Evolutionary conservation across 306 rosid genomes (phyloP), one percentile per base, ranked within the genome.

Genomic region (Prosopis cineraria): DNA sequence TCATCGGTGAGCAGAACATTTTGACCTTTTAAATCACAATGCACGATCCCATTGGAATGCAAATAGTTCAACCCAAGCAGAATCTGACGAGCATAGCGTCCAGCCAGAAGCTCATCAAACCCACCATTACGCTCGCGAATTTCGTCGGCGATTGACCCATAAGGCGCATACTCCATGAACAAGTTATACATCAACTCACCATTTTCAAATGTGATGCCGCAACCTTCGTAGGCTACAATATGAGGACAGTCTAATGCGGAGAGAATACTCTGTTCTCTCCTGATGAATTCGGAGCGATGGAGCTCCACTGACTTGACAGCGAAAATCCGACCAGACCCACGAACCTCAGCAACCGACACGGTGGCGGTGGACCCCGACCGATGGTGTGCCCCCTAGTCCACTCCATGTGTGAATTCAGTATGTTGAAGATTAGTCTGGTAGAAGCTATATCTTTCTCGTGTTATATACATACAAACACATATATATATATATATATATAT

Each of bases 291-390:
- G 1, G 96, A 89, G 0, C 63, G 75, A 53, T 86, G 39, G 39
- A 93, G 87, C 83, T 87, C 85, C 1, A 78, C 78, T 0, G 98
- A 86, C 79, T 95, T 95, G 44, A 88, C 97, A 0, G 98, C 99
- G 0, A 91, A 82, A 0, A 79, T 2, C 68, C 84, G 62, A 3
- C 85, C 87, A 2, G 90, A 88, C 3, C 36, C 34, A 4, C 2
- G 29, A 43, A 74, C 68, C 17, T 59, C 74, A 0, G 91, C 98
- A 0, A 78, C 13, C 12, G 86, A 88, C 58, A 95, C 98, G 1
- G 90, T 75, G 63, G 98, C 98, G 4, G 97, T 80, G 37, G 99
- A 65, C 99, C 99, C 10, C 83, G 83, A 82, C 98, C 99, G 4
- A 95, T 67, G 63, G 69, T 82, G 56, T 53, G 72, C 2, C 97